Base-by-base conservation (phyloP, 495 filamentous ascomycete genomes). In the Trichoderma erinaceum region DNA sequence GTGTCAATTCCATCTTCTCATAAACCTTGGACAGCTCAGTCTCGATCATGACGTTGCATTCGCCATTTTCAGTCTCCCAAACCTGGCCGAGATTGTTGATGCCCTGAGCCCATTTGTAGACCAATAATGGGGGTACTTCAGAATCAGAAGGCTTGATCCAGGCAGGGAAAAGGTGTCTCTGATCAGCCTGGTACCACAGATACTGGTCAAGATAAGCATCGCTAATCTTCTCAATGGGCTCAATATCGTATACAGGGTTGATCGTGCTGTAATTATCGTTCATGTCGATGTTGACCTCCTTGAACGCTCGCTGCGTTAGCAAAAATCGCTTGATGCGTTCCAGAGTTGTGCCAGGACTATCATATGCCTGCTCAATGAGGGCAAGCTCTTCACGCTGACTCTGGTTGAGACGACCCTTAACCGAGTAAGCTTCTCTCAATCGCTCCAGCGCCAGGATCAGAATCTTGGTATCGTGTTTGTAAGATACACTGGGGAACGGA, bases 81-180 rank as follows among this genome's bases (percentile, higher is more conserved):
- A 99, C 96, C 71, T 92, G 92, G 74, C 90, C 88, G n/a, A 99
- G 83, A 73, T 99, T 99, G 83, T 99, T 99, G 82, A 99, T 98
- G 66, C 95, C 96, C 78, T 99, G 96, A 21, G 94, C 93, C 96
- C 96, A 99, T 75, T 99, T 99, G 83, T 98, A 99, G 0, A 92
- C 92, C 44, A 99, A 83, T 38, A 99, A 79, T 12, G 96, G 96
- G n/a, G 96, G 95, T 0, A 99, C 96, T 78, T 99, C 96, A 0
- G 96, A 97, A 76, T 99, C 96, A 3, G 94, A 97, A 10, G 96
- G 96, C 80, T 99, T 99, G 80, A 99, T 97, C 96, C 96, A 99
- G 23, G 92, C 89, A 1, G 96, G 96, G 83, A 99, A 99, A 29
- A 99, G 86, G 75, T 98, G 93, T 46, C 95, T 91, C 78, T 98